Evolutionary conservation across 148 eudicot genomes (phyloP).

Genomic region (Chenopodium suecicum): DNA sequence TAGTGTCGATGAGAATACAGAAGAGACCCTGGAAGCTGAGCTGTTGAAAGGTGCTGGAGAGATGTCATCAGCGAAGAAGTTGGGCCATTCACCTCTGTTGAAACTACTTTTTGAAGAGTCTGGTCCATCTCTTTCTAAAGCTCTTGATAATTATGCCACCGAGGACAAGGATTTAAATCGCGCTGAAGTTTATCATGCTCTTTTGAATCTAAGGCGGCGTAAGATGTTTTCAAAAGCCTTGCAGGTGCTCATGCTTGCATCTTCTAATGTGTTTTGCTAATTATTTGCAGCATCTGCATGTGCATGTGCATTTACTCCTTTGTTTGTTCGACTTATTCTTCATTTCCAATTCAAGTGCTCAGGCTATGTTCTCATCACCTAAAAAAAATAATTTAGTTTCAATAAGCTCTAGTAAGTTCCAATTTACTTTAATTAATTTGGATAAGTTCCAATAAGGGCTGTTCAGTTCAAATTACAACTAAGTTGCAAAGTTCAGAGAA

Average conservation of each 20-base stretch:
- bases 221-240: conserved; percentile 58
- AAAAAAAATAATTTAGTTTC: too few species aligned
- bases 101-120: conserved; percentile 39
- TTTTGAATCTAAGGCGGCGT: conserved; percentile 47
- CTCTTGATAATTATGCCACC: conserved; percentile 57
- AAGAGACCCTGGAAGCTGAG: conserved; percentile 41
- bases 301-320: neutral
- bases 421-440: too few species aligned
- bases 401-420: too few species aligned
- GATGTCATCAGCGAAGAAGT: conserved; percentile 15
- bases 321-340: conserved; percentile 1
- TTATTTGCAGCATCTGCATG: neutral
- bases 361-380: too few species aligned
- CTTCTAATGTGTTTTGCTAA: neutral
- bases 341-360: too few species aligned
- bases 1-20: conserved; percentile 38
- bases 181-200: conserved; percentile 24
- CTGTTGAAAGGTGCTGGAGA: conserved; percentile 33
- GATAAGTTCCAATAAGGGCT: too few species aligned
- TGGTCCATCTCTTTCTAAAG: conserved; percentile 32
- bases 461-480: too few species aligned
- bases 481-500: too few species aligned
- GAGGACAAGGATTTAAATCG: conserved; percentile 45
- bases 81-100: conserved; percentile 28
- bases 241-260: conserved; percentile 49